A percentile compares a stretch with the other conserved stretches of the same genome.
Conservation (phyloP, 805 yeast genomes). For the Wickerhamiella vanderwaltii region DNA sequence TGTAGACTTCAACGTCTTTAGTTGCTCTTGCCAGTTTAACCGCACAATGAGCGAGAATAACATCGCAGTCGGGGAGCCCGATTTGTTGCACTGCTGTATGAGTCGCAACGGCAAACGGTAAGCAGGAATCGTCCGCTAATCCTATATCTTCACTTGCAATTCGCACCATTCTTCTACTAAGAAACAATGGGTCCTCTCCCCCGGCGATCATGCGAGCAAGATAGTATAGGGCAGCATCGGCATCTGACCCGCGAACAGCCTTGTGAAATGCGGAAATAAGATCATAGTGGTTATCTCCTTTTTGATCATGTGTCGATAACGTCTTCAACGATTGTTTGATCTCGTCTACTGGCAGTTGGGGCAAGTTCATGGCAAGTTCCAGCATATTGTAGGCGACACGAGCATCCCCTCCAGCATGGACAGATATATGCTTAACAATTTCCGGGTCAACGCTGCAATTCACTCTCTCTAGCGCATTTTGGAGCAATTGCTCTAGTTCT, state of each 20-base stretch:
- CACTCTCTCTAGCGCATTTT: constrained; percentile 43
- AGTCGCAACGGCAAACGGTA: constrained; percentile 78
- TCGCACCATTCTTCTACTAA: constrained; percentile 82
- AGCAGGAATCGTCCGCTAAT: constrained; percentile 61
- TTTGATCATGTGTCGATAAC: constrained; percentile 61
- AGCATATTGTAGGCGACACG: constrained; percentile 68
- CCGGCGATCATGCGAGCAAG: constrained; percentile 79
- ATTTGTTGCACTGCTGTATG: constrained; percentile 79
- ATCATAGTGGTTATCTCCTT: constrained; percentile 90
- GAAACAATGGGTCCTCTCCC: constrained; percentile 86
- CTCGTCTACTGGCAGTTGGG: constrained; percentile 21
- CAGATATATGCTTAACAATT: constrained; percentile 55
- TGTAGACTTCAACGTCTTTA: constrained; percentile 75
- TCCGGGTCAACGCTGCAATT: constrained; percentile 42
- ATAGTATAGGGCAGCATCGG: constrained; percentile 83
- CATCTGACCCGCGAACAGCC: constrained; percentile 76
- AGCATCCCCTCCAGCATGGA: constrained; percentile 78
- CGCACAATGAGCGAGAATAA: constrained; percentile 82
- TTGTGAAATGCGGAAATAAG: constrained; percentile 93
- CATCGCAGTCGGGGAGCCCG: constrained; percentile 91
- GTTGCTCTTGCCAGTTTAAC: constrained; percentile 77
- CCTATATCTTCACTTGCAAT: constrained; percentile 96
- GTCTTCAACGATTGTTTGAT: constrained; percentile 32
- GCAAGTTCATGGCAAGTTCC: constrained; percentile 38
- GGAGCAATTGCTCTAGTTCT: constrained; percentile 43